Evolutionary conservation across 352 stramenopile genomes (phyloP).

Genomic region (Pythium scleroteichum): DNA sequence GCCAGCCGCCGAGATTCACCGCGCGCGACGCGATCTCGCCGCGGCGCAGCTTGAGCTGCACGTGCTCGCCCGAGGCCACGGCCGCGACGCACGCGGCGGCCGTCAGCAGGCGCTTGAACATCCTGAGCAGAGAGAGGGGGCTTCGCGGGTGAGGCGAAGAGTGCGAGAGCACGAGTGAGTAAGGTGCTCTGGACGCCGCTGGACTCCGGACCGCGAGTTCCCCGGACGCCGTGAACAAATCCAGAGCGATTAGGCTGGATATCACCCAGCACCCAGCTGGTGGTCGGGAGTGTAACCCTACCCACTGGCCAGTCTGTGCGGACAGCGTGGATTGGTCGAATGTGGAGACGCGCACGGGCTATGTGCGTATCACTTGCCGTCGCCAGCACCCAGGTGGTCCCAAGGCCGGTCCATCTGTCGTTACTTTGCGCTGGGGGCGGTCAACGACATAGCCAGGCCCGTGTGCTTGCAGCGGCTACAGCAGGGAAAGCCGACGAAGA

Average conservation of each 20-base stretch:
- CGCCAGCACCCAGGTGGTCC: no score
- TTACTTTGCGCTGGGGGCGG: not conserved
- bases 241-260: no score
- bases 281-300: no score
- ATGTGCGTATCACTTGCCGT: no score
- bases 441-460: no score
- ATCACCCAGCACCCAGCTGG: no score
- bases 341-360: no score
- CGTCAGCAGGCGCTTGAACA: conserved; percentile 14
- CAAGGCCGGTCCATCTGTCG: no score
- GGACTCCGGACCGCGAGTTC: conserved; percentile 2
- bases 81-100: conserved; percentile 14
- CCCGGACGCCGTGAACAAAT: not conserved
- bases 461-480: no score
- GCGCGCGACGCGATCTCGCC: conserved; percentile 48
- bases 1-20: conserved; percentile 85
- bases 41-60: conserved; percentile 32
- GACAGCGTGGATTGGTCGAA: no score
- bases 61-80: conserved; percentile 19
- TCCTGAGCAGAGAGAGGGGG: not conserved
- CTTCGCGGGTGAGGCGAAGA: conserved; percentile 13
- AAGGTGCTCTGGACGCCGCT: not conserved
- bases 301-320: no score
- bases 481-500: no score
- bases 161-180: conserved; percentile 22